Evolutionary conservation across 768 basidiomycete species (phyloP), one percentile per base, ranked within the genome.

Genomic region (Dioszegia crocea): DNA sequence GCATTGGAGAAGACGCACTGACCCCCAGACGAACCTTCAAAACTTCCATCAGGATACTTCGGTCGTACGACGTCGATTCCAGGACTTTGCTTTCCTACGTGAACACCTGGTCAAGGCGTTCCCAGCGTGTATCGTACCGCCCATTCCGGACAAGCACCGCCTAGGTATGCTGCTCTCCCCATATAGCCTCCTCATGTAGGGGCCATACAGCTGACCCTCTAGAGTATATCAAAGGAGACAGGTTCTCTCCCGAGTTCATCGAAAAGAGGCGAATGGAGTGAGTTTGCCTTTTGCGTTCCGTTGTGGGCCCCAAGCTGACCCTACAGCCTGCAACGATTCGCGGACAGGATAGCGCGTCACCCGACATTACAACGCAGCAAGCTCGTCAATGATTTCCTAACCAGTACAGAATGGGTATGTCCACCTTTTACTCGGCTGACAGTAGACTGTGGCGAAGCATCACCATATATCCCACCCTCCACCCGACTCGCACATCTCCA

Each of bases 221-320:
- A 96, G 96, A 98, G 78, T 99, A 99, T 74, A 84, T 99, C 56
- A 97, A 94, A 26, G 96, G 96, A 12, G 96, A 98, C 78, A 82
- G 96, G 61, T 99, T 99, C 78, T 91, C 91, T 65, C 86, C 88
- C 9, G 96, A 98, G 70, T 99, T 99, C 68, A 89, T 98, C 83
- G 94, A 99, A 76, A 84, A 89, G 40, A 82, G 96, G 64, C 82
- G 93, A 67, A 77, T 85, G 62, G 91, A 94, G 91, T 93, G 76
- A 76, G 88, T n/a, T n/a, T n/a, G n/a, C n/a, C n/a, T 76, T n/a
- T 16, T 31, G 2, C 23, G 8, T 9, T n/a, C 43, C 3, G 17
- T 27, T 41, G 4, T 29, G 21, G 24, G 39, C 19, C 24, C 27
- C 11, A 38, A 16, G 41, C 54, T 56, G 29, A 56, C 27, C n/a